Evolutionary conservation across 2,329 filamentous ascomycete species (phyloP).

Genomic region (Canariomyces notabilis): DNA sequence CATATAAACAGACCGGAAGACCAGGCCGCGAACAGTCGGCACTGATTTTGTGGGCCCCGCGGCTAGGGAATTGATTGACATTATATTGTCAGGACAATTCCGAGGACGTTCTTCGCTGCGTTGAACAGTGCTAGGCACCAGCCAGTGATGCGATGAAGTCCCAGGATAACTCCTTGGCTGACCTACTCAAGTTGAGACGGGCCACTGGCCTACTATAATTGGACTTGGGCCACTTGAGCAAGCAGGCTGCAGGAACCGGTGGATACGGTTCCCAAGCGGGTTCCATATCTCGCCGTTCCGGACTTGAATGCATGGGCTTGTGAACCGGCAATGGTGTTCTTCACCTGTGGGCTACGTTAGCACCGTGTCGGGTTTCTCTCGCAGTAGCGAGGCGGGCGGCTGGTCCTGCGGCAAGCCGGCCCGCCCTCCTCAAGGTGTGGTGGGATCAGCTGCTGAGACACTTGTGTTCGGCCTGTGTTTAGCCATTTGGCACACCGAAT

Average conservation of each 20-base stretch:
- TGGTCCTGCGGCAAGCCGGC: conserved; percentile 23
- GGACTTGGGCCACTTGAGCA: conserved; percentile 7
- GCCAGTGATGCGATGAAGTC: conserved; percentile 24
- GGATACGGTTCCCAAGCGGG: conserved; percentile 26
- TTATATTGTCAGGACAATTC: conserved; percentile 26
- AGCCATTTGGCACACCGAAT: conserved; percentile 13
- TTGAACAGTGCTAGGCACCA: conserved; percentile 24
- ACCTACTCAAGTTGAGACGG: conserved; percentile 25
- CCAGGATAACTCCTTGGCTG: conserved; percentile 20
- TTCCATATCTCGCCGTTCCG: conserved; percentile 16
- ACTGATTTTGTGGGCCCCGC: conserved; percentile 20
- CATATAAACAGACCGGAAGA: conserved; percentile 21
- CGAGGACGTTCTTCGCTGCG: conserved; percentile 25
- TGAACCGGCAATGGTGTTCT: conserved; percentile 4
- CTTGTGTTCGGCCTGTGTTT: conserved; percentile 9
- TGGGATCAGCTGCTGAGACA: conserved; percentile 12
- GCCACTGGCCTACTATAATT: conserved; percentile 12
- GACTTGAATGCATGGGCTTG: conserved; percentile 12
- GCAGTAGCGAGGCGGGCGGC: conserved; percentile 18
- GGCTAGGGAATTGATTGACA: conserved; percentile 27
- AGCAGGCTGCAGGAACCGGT: conserved; percentile 24
- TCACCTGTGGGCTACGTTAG: conserved; percentile 6
- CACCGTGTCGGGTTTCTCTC: conserved; percentile 17
- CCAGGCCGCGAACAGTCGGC: conserved; percentile 20
- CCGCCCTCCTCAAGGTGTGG: conserved; percentile 21